Evolutionary conservation across 129 eudicot genomes (phyloP), one percentile per base, ranked within the genome.

Genomic region (Chrysanthemum lavandulifolium): DNA sequence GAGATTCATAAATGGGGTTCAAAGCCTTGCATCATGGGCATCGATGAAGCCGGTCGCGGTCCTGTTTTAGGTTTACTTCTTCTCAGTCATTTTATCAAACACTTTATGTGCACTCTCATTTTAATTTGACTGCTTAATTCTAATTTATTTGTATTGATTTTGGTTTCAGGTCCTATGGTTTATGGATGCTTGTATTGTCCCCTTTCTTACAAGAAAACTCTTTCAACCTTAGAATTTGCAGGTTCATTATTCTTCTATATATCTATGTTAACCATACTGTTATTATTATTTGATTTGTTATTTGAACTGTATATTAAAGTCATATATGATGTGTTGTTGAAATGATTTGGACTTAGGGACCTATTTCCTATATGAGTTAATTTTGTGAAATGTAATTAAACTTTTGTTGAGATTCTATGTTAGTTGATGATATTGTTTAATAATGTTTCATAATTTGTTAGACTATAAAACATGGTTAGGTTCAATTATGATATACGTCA

Each of bases 21-120:
- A 52, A 67, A 80, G 68, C 92, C 98, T 65, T 93, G 97, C 79
- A 84, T 93, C 5, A 90, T 93, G 98, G 98, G 98, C 43, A 93
- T 93, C 68, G 98, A 93, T 27, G 98, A 93, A 84, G 98, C 98
- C 82, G 98, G 98, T 48, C 90, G 98, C 23, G n/a, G 98, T 68
- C 98, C 98, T 65, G 98, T 93, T 77, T 79, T 93, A 90, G 98
- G 98, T 93, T 76, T 73, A 2, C 18, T 12, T 27, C 21, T 62
- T 13, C 69, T 36, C 2, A 1, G 9, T 52, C 54, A 55, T 70
- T 49, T 29, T 25, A 68, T 47, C 59, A 58, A 57, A 15, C 69
- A 25, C 53, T 29, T 47, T 61, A 18, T 25, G 10, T 33, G 23
- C 58, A 27, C 23, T 49, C 60, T 8, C 40, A 0, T 27, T 36